Evolutionary conservation across 2,329 filamentous ascomycete species (phyloP).

Genomic region (Trichoderma asperellum): DNA sequence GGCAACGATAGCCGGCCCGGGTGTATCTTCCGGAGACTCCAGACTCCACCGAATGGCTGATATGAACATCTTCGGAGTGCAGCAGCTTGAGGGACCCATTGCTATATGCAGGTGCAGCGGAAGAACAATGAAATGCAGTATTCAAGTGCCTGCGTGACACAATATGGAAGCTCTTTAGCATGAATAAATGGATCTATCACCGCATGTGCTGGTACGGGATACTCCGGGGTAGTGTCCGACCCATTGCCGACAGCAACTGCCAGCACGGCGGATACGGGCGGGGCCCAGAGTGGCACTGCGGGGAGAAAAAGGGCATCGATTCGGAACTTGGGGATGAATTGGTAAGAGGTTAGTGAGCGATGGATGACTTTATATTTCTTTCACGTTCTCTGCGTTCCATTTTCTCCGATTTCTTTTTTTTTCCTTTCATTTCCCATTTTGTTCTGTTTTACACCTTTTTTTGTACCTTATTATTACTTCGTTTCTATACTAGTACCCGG

Average conservation of each 20-base stretch:
- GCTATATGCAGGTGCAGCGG: not conserved
- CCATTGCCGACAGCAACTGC: conserved; percentile 29
- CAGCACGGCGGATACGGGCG: conserved; percentile 23
- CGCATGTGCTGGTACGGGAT: not conserved
- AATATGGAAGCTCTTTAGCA: not conserved
- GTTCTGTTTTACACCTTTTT: not conserved
- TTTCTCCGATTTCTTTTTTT: not conserved
- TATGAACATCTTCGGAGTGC: not conserved
- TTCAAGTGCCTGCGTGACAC: too few species aligned
- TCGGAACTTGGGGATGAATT: not conserved
- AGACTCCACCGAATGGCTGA: not conserved
- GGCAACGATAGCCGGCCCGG: not conserved
- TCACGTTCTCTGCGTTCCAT: not conserved
- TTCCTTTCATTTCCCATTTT: not conserved
- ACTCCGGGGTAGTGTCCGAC: not conserved
- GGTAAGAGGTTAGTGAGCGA: not conserved
- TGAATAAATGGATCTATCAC: not conserved
- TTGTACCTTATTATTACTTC: not conserved
- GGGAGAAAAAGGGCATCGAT: not conserved
- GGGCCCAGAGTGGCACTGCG: not conserved
- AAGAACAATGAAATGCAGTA: not conserved
- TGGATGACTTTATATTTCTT: not conserved
- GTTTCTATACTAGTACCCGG: not conserved
- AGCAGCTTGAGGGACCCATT: not conserved
- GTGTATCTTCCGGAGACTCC: conserved; percentile 3